phyloP scores from a whole-genome alignment of 139 green algal species.

The Limnomonas spitsbergensis region DNA sequence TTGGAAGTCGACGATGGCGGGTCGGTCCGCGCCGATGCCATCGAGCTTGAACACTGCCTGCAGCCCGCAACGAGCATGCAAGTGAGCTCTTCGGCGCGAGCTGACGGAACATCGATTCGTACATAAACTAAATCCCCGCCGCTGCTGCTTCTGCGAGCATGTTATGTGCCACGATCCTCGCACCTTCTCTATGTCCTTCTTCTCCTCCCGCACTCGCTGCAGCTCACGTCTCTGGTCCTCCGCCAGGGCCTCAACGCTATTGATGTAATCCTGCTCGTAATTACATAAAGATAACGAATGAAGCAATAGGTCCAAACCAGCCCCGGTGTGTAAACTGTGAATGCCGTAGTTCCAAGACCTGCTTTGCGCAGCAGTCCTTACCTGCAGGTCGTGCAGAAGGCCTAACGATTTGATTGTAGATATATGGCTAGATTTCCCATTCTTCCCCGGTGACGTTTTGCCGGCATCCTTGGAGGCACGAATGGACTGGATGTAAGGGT shows the following conservation, averaged over 20 bases:
- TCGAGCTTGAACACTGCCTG: neutral
- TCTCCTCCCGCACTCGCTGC: conserved; percentile 17
- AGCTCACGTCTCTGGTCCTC: conserved; percentile 25
- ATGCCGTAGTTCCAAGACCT: too few relatives aligned
- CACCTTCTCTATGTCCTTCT: neutral
- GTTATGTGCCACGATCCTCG: neutral
- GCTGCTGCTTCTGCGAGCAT: too few relatives aligned
- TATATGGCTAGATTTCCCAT: conserved; percentile 20
- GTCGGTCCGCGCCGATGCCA: neutral
- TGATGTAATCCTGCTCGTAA: conserved; percentile 45
- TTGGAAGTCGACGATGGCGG: conserved; percentile 7
- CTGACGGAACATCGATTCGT: too few relatives aligned
- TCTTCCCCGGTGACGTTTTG: neutral
- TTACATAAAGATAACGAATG: neutral
- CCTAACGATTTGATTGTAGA: conserved; percentile 29
- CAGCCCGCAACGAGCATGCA: too few relatives aligned
- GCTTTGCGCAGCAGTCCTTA: neutral
- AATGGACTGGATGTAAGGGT: neutral
- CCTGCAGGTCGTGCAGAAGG: conserved; percentile 43
- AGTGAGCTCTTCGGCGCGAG: too few relatives aligned
- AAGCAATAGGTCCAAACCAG: neutral
- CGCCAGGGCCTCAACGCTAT: neutral
- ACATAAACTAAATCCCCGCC: too few relatives aligned
- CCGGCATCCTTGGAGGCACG: neutral
- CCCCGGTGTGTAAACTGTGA: neutral